Percentiles rank a stretch among this genome's conserved stretches.
phyloP scores from a whole-genome alignment of 2,329 filamentous ascomycete genomes.

The Thermothelomyces thermophilus region DNA sequence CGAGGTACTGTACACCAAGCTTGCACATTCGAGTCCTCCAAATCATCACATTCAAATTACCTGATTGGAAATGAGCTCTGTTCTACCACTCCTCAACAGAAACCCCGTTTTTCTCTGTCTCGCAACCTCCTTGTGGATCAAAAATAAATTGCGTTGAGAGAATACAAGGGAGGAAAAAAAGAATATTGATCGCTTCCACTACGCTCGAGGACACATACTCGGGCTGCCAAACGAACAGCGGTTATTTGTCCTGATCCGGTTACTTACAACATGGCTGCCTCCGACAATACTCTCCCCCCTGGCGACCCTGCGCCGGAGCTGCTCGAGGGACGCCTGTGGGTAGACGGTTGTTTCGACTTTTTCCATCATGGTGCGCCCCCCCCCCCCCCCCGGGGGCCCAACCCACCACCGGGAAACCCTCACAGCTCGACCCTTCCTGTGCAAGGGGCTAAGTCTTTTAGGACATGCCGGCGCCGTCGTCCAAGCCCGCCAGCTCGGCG shows the following conservation, averaged over 20 bases:
- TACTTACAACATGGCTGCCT: constrained; percentile 17
- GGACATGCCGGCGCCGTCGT: constrained; percentile 96
- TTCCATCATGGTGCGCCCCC: constrained; percentile 77
- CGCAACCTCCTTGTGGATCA: no score
- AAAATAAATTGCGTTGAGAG: no score
- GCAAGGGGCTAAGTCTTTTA: constrained; percentile 30
- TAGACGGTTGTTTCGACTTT: constrained; percentile 99
- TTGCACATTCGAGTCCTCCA: no score
- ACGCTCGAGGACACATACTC: no score
- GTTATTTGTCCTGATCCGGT: background rate
- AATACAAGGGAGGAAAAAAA: no score
- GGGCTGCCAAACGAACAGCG: background rate
- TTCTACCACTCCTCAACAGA: background rate
- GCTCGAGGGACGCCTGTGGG: constrained; percentile 77
- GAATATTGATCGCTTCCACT: background rate
- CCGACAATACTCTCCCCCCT: constrained; percentile 27
- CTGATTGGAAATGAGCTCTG: constrained; percentile 2
- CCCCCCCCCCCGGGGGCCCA: no score
- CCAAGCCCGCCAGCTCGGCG: constrained; percentile 85
- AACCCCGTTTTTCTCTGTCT: background rate
- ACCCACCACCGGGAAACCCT: no score
- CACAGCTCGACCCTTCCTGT: background rate
- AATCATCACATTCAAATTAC: no score
- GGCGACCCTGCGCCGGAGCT: constrained; percentile 49
- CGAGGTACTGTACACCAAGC: no score